Percentiles rank a stretch among this genome's conserved stretches.
phyloP scores from a whole-genome alignment of 495 filamentous ascomycete genomes.

The Penicillium taxi region DNA sequence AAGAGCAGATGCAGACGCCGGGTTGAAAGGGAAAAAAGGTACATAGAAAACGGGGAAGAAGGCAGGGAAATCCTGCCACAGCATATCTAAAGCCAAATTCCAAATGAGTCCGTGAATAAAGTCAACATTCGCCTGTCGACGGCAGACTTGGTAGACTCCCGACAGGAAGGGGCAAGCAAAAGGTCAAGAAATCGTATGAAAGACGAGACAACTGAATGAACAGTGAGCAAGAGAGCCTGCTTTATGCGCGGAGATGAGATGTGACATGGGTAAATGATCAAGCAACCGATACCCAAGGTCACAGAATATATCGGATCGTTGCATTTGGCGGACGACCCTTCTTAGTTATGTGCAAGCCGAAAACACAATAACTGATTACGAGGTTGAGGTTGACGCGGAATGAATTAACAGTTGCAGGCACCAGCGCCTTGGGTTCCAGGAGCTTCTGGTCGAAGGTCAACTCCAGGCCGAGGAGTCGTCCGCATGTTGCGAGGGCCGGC shows the following conservation, averaged over 20 bases:
- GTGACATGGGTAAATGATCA: conserved; percentile 2
- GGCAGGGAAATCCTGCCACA: conserved; percentile 24
- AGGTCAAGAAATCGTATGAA: conserved; percentile 13
- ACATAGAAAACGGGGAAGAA: conserved; percentile 17
- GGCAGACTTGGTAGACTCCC: conserved; percentile 4
- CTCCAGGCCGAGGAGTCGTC: conserved; percentile 66
- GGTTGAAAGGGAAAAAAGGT: conserved; percentile 19
- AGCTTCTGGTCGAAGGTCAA: conserved; percentile 71
- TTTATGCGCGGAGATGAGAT: conserved; percentile 7
- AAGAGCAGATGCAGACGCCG: conserved; percentile 36
- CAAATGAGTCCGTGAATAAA: conserved; percentile 19
- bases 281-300: neutral
- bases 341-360: no score
- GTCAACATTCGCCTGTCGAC: conserved; percentile 7
- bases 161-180: conserved; percentile 9
- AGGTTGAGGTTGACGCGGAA: neutral
- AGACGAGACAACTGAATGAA: conserved; percentile 15
- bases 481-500: conserved; percentile 77
- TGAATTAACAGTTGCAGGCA: conserved; percentile 64
- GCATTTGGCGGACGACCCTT: neutral
- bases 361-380: neutral
- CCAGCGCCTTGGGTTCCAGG: conserved; percentile 65
- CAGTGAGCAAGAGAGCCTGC: conserved; percentile 10
- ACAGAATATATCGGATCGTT: conserved; percentile 1
- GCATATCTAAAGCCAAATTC: conserved; percentile 32